Evolutionary conservation across 257 asterid species (phyloP).

Genomic region (Eustoma russellianum): DNA sequence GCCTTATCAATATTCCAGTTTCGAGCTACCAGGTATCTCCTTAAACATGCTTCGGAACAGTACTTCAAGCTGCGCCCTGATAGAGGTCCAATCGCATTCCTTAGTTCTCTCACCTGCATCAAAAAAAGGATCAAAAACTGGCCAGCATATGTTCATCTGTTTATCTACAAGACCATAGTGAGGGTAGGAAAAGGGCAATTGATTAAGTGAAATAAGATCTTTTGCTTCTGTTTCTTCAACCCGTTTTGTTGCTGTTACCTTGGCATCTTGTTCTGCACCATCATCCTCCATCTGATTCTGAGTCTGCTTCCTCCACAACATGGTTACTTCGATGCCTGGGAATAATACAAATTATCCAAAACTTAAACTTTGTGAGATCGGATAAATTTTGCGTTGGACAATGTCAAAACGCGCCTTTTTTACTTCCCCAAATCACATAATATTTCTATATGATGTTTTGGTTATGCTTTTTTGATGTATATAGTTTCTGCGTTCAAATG

Average conservation of each 20-base stretch:
- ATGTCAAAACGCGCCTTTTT: no score
- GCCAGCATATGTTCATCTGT: no score
- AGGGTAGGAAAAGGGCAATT: not conserved
- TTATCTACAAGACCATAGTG: not conserved
- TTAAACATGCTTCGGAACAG: slow-evolving; percentile 56
- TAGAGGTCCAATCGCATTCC: slow-evolving; percentile 49
- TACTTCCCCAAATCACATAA: no score
- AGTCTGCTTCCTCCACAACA: slow-evolving; percentile 56
- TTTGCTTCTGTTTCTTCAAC: not conserved
- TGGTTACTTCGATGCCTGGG: slow-evolving; percentile 12
- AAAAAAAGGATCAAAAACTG: not conserved
- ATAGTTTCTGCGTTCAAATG: no score
- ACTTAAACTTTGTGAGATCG: no score
- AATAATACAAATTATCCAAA: no score
- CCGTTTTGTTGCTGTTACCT: slow-evolving; percentile 31
- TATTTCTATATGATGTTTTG: no score
- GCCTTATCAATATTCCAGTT: slow-evolving; percentile 76
- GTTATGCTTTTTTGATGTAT: no score
- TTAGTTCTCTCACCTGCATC: slow-evolving; percentile 49
- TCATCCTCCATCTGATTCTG: slow-evolving; percentile 27
- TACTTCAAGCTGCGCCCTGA: slow-evolving; percentile 49
- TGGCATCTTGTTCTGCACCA: slow-evolving; percentile 32
- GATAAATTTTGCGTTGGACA: no score
- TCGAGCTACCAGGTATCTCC: slow-evolving; percentile 70
- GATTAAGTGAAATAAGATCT: not conserved